Evolutionary conservation across 108 stramenopile species (phyloP).

Genomic region (Seminavis robusta): DNA sequence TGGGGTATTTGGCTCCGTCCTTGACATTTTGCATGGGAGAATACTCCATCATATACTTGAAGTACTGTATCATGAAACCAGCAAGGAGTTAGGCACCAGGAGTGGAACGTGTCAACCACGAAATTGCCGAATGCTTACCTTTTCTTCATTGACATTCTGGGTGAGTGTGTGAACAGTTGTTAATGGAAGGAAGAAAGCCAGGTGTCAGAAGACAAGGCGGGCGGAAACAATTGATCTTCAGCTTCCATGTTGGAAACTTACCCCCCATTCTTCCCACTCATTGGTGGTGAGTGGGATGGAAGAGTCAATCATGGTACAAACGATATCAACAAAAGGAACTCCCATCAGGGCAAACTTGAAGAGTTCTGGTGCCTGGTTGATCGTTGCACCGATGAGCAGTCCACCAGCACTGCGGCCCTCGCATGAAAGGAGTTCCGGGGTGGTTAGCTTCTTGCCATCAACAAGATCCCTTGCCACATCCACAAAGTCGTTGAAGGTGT

Average conservation of each 20-base stretch:
- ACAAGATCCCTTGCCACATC: slow-evolving; percentile 56
- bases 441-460: slow-evolving; percentile 21
- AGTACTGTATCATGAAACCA: too few species aligned
- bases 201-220: too few species aligned
- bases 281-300: slow-evolving; percentile 74
- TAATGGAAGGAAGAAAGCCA: too few species aligned
- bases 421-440: slow-evolving; percentile 28
- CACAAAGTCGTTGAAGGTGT: slow-evolving; percentile 87
- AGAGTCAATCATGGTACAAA: slow-evolving; percentile 62
- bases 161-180: too few species aligned
- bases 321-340: slow-evolving; percentile 92
- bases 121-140: too few species aligned
- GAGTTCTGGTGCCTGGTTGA: slow-evolving; percentile 76
- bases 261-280: slow-evolving; percentile 92
- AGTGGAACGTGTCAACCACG: too few species aligned
- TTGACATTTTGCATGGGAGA: slow-evolving; percentile 85
- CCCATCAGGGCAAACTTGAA: slow-evolving; percentile 80
- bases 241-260: too few species aligned
- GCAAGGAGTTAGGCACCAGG: too few species aligned
- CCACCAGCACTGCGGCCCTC: slow-evolving; percentile 66
- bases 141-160: slow-evolving; percentile 71
- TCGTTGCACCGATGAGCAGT: slow-evolving; percentile 45
- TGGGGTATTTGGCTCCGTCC: slow-evolving; percentile 60
- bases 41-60: slow-evolving; percentile 66
- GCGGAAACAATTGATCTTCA: too few species aligned